Percentiles rank a stretch among this genome's conserved stretches.
These are phyloP conservation scores for Coemansia sp. DNA, from an alignment of 192 early-diverging fungal species.

Conservation along the genomic window DNA sequence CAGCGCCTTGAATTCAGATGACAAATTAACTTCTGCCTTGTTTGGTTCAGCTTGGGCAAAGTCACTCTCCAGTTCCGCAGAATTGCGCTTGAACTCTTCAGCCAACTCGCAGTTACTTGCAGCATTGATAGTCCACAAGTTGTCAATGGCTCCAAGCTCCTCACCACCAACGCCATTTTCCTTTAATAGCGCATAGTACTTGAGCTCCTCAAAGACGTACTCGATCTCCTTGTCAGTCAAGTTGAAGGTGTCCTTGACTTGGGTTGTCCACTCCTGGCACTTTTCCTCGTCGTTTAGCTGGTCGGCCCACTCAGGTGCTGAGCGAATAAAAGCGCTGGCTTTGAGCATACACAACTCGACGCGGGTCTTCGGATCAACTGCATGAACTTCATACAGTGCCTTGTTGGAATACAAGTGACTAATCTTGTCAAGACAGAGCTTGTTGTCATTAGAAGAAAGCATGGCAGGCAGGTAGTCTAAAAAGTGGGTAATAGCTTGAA, in stretches of 20 bases:
- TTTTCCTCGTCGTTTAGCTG: background rate
- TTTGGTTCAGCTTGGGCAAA: background rate
- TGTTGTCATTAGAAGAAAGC: background rate
- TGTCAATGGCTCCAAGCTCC: slow-evolving; percentile 40
- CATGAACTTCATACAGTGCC: background rate
- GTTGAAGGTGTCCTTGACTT: background rate
- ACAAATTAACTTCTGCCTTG: background rate
- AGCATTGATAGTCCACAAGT: slow-evolving; percentile 4
- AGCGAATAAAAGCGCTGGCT: background rate
- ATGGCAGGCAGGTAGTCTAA: background rate
- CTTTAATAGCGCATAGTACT: slow-evolving; percentile 25
- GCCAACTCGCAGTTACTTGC: background rate
- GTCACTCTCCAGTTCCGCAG: background rate
- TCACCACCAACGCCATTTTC: slow-evolving; percentile 7
- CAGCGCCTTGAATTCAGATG: background rate
- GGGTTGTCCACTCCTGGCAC: background rate
- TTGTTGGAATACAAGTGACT: background rate
- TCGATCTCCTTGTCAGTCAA: slow-evolving; percentile 22
- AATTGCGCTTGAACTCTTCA: background rate
- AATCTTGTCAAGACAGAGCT: background rate
- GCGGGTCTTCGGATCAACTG: background rate
- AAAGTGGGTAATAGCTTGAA: background rate
- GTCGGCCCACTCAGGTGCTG: background rate
- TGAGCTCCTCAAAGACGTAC: slow-evolving; percentile 35
- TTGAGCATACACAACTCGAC: slow-evolving; percentile 1